phyloP scores from a whole-genome alignment of 495 filamentous ascomycete species.

The Penicillium nucicola region DNA sequence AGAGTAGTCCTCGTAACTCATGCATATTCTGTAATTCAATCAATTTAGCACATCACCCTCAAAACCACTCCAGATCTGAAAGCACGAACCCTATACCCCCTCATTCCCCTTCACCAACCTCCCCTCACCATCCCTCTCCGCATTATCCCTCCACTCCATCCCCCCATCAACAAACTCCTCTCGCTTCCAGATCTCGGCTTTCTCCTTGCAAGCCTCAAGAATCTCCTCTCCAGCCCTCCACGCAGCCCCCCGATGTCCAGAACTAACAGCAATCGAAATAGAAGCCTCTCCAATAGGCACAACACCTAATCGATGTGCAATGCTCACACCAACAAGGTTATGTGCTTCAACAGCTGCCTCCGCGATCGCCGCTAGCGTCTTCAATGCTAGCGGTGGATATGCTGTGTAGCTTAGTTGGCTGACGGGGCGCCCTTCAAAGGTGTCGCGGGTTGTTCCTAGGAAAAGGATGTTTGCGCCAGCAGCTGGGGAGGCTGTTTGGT shows the following conservation, averaged over 20 bases:
- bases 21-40: neutral
- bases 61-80: neutral
- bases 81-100: neutral
- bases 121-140: constrained; percentile 63
- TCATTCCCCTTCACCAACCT: constrained; percentile 3
- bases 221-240: constrained; percentile 90
- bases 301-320: constrained; percentile 81
- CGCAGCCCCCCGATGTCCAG: constrained; percentile 81
- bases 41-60: neutral
- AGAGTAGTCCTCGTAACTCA: no score
- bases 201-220: constrained; percentile 80
- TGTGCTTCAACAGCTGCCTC: constrained; percentile 54
- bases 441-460: constrained; percentile 82
- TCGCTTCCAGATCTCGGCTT: constrained; percentile 91
- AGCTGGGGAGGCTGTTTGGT: constrained; percentile 68
- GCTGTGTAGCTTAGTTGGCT: constrained; percentile 74
- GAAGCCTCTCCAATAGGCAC: constrained; percentile 90
- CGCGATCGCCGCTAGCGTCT: constrained; percentile 71
- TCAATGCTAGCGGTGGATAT: constrained; percentile 74
- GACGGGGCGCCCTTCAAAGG: constrained; percentile 73
- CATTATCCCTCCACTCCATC: constrained; percentile 86
- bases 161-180: constrained; percentile 85
- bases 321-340: constrained; percentile 63
- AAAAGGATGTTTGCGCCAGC: constrained; percentile 91
- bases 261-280: constrained; percentile 83